These are phyloP conservation scores for Claviceps capensis DNA, from an alignment of 2,329 filamentous ascomycete genomes.

Conservation along the genomic window DNA sequence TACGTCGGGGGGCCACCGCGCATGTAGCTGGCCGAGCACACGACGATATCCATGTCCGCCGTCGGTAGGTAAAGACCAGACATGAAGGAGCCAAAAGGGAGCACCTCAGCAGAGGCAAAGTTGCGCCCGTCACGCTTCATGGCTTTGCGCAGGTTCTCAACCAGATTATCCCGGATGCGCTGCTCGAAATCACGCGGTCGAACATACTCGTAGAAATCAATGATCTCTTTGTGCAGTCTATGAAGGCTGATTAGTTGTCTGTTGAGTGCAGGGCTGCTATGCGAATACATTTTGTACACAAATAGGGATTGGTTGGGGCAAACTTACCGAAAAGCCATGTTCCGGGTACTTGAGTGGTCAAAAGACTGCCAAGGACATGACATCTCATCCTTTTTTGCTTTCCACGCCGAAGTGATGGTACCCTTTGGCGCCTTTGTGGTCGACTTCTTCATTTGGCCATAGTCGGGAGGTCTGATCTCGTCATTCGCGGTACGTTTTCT, in stretches of 20 bases:
- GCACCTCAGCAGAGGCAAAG: constrained; percentile 49
- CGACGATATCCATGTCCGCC: constrained; percentile 88
- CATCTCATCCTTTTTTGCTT: constrained; percentile 24
- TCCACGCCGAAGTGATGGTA: constrained; percentile 39
- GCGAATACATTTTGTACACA: no score
- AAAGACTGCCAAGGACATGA: constrained; percentile 48
- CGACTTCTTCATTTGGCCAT: constrained; percentile 37
- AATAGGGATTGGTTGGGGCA: no score
- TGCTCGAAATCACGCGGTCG: constrained; percentile 67
- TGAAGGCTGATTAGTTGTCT: not conserved
- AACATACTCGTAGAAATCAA: constrained; percentile 79
- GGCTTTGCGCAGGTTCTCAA: constrained; percentile 50
- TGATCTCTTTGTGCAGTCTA: constrained; percentile 78
- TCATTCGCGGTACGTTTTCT: constrained; percentile 66
- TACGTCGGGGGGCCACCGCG: constrained; percentile 34
- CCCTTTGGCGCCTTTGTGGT: constrained; percentile 37
- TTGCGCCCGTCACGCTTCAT: constrained; percentile 36
- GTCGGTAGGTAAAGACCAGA: constrained; percentile 59
- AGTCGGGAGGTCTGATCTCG: constrained; percentile 44
- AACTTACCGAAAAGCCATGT: constrained; percentile 44
- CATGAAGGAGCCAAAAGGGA: constrained; percentile 86
- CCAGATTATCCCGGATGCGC: constrained; percentile 55
- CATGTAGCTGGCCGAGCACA: constrained; percentile 49
- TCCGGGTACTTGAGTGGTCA: constrained; percentile 39
- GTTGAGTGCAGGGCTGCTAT: not conserved